phyloP scores from a whole-genome alignment of 2,329 filamentous ascomycete genomes.

The Arthrobotrys iridis region DNA sequence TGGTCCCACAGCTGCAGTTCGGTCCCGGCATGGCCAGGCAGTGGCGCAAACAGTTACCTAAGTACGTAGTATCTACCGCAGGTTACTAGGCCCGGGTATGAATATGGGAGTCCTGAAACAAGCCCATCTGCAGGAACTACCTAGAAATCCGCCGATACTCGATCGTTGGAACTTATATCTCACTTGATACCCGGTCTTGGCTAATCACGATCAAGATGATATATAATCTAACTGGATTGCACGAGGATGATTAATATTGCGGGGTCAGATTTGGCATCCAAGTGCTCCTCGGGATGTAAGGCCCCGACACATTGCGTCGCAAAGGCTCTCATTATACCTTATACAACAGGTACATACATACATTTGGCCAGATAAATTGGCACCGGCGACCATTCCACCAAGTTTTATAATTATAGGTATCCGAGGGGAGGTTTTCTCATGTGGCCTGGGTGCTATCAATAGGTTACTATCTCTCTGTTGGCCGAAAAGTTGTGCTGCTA shows the following conservation, averaged over 20 bases:
- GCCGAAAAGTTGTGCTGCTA: background rate
- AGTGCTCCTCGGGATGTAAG: background rate
- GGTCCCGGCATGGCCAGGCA: background rate
- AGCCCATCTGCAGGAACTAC: slow-evolving; percentile 52
- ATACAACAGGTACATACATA: slow-evolving; percentile 3
- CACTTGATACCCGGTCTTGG: slow-evolving; percentile 9
- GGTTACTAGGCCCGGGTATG: background rate
- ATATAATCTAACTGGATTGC: background rate
- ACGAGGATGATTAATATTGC: too few species aligned
- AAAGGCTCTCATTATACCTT: background rate
- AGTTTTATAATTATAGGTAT: too few species aligned
- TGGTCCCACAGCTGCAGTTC: slow-evolving; percentile 7
- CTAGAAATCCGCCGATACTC: slow-evolving; percentile 3
- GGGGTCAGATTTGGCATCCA: background rate
- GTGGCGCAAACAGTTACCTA: slow-evolving; percentile 18
- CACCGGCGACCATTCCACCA: too few species aligned
- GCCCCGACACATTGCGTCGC: too few species aligned
- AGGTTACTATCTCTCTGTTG: background rate
- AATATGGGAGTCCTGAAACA: slow-evolving; percentile 53
- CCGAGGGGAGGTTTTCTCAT: background rate
- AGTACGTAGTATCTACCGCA: background rate
- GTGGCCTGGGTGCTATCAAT: background rate
- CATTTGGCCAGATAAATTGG: too few species aligned
- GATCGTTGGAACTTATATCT: slow-evolving; percentile 17
- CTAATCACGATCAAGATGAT: background rate